Conservation (phyloP, 2,329 filamentous ascomycete genomes). For the Penicillium sumatraense region DNA sequence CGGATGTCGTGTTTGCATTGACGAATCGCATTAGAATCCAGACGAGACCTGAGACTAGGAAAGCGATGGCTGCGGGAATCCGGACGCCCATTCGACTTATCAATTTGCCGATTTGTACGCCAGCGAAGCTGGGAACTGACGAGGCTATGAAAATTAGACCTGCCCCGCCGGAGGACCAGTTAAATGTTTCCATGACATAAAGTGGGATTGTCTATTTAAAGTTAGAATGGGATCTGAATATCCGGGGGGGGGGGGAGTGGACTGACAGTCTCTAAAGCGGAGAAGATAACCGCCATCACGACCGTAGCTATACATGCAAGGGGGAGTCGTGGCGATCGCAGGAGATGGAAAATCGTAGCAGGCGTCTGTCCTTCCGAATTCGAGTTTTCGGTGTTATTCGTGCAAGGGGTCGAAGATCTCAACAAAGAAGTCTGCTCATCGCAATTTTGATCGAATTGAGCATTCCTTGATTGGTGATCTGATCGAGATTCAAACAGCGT, state of each 20-base stretch:
- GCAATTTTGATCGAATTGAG: neutral
- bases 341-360: slow-evolving; percentile 15
- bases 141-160: slow-evolving; percentile 61
- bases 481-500: neutral
- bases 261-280: slow-evolving; percentile 56
- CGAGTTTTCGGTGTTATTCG: slow-evolving; percentile 24
- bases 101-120: slow-evolving; percentile 14
- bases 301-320: slow-evolving; percentile 51
- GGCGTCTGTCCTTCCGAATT: slow-evolving; percentile 35
- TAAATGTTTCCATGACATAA: slow-evolving; percentile 59
- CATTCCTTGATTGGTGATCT: neutral
- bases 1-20: slow-evolving; percentile 54
- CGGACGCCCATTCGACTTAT: slow-evolving; percentile 62
- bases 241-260: neutral
- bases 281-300: slow-evolving; percentile 57
- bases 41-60: slow-evolving; percentile 60
- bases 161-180: slow-evolving; percentile 60
- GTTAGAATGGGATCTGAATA: neutral
- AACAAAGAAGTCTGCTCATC: slow-evolving; percentile 14
- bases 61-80: slow-evolving; percentile 60
- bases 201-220: slow-evolving; percentile 55
- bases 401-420: slow-evolving; percentile 21
- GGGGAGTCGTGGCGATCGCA: slow-evolving; percentile 47
- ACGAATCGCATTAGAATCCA: slow-evolving; percentile 69
- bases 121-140: slow-evolving; percentile 18